Evolutionary conservation across 805 yeast species (phyloP).

Genomic region (Spathaspora arborariae): DNA sequence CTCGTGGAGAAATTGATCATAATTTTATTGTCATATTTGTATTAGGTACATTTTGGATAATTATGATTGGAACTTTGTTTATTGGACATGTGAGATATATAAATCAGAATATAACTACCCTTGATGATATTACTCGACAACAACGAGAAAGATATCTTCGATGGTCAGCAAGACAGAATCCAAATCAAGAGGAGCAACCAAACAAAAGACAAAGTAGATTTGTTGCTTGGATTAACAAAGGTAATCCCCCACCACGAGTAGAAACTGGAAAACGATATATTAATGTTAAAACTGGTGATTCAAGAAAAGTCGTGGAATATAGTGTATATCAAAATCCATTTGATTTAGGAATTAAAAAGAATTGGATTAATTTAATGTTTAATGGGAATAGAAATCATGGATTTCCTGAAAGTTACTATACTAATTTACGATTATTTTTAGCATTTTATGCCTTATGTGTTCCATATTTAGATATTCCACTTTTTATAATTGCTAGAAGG

Average conservation of each 20-base stretch:
- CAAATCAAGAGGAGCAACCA: background rate
- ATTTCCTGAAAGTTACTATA: slow-evolving; percentile 6
- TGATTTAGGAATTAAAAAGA: slow-evolving; percentile 32
- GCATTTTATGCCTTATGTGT: slow-evolving; percentile 13
- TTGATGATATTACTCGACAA: slow-evolving; percentile 49
- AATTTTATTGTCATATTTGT: slow-evolving; percentile 49
- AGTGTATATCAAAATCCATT: slow-evolving; percentile 29
- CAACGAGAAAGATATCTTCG: slow-evolving; percentile 28
- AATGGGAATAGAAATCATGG: slow-evolving; percentile 22
- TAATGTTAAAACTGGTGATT: slow-evolving; percentile 30
- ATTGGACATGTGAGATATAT: slow-evolving; percentile 45
- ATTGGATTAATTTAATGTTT: slow-evolving; percentile 32
- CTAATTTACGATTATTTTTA: slow-evolving; percentile 11
- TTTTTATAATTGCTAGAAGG: slow-evolving; percentile 1
- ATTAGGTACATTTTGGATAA: slow-evolving; percentile 40
- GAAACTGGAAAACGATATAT: slow-evolving; percentile 40
- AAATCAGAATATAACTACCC: slow-evolving; percentile 46
- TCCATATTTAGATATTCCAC: slow-evolving; percentile 21
- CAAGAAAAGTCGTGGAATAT: slow-evolving; percentile 36
- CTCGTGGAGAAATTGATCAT: slow-evolving; percentile 30
- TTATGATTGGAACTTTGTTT: slow-evolving; percentile 42
- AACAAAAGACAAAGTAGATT: slow-evolving; percentile 6
- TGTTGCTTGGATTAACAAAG: background rate
- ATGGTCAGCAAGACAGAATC: slow-evolving; percentile 13
- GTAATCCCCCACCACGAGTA: slow-evolving; percentile 10